A percentile compares a stretch with the other conserved stretches of the same genome.
Conservation (phyloP, 1,284 basidiomycete genomes). For the Neonothopanus nambi region DNA sequence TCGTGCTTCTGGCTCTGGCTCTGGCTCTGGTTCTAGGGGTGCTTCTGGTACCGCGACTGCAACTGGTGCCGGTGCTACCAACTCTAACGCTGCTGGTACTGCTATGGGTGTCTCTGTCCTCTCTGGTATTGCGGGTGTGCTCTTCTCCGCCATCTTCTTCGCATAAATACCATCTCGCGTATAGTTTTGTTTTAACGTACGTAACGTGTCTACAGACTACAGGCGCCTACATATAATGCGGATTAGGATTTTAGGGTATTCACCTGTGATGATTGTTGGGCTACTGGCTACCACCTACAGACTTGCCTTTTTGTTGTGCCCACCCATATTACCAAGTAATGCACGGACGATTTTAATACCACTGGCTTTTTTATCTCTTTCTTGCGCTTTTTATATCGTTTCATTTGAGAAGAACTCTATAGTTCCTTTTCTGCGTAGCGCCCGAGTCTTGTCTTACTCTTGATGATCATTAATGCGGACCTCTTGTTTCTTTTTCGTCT, state of each 20-base stretch:
- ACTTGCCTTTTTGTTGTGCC: constrained; percentile 39
- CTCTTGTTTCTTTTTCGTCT: too few relatives aligned
- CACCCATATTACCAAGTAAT: background rate
- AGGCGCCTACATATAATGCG: background rate
- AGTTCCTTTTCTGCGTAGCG: too few relatives aligned
- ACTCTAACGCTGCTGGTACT: constrained; percentile 33
- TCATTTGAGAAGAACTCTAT: too few relatives aligned
- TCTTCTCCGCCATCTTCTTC: constrained; percentile 47
- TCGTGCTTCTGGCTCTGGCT: constrained; percentile 20
- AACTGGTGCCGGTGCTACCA: constrained; percentile 23
- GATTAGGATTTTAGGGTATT: constrained; percentile 11
- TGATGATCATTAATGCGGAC: too few relatives aligned
- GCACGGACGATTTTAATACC: background rate
- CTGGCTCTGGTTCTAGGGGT: constrained; percentile 24
- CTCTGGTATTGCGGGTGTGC: constrained; percentile 37
- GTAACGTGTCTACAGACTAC: constrained; percentile 22
- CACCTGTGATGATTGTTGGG: too few relatives aligned
- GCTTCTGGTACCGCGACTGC: constrained; percentile 19
- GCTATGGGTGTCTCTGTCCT: constrained; percentile 37
- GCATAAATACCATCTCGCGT: constrained; percentile 27
- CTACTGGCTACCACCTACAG: constrained; percentile 38
- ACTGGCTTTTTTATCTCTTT: too few relatives aligned
- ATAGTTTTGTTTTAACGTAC: constrained; percentile 2
- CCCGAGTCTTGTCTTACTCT: too few relatives aligned
- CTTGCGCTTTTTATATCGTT: too few relatives aligned